These are phyloP conservation scores for Zalerion maritima DNA, from an alignment of 495 filamentous ascomycete genomes.

Conservation along the genomic window DNA sequence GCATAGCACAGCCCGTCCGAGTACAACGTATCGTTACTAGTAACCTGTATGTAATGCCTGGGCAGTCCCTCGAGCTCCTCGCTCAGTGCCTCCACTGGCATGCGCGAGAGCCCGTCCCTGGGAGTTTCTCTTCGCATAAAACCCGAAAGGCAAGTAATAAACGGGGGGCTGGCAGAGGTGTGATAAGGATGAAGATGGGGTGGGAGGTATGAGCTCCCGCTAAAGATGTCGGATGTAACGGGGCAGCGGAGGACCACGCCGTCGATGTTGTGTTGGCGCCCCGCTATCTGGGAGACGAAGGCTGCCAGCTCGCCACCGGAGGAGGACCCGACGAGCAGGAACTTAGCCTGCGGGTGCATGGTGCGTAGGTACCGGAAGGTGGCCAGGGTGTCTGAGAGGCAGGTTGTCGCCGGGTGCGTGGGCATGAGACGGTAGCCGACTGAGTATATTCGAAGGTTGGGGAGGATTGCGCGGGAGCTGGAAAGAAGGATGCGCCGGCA, in stretches of 20 bases:
- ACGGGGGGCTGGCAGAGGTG: conserved; percentile 10
- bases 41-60: conserved; percentile 19
- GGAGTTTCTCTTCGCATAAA: conserved; percentile 7
- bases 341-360: neutral
- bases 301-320: conserved; percentile 18
- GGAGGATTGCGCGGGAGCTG: conserved; percentile 2
- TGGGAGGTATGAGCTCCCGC: conserved; percentile 9
- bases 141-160: conserved; percentile 13
- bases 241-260: conserved; percentile 18
- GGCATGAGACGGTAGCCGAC: conserved; percentile 17
- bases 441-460: conserved; percentile 10
- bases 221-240: conserved; percentile 15
- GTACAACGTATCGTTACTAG: conserved; percentile 19
- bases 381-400: conserved; percentile 12
- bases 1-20: conserved; percentile 22
- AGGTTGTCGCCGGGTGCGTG: conserved; percentile 8
- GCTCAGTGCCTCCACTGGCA: conserved; percentile 14
- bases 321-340: conserved; percentile 17
- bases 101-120: conserved; percentile 8
- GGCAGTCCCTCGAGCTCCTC: conserved; percentile 9
- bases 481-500: conserved; percentile 13
- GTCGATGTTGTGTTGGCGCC: conserved; percentile 1
- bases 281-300: conserved; percentile 10
- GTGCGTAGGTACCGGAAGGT: conserved; percentile 7
- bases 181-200: conserved; percentile 6